Evolutionary conservation across 257 asterid genomes (phyloP).

Genomic region (Solanum acaule): DNA sequence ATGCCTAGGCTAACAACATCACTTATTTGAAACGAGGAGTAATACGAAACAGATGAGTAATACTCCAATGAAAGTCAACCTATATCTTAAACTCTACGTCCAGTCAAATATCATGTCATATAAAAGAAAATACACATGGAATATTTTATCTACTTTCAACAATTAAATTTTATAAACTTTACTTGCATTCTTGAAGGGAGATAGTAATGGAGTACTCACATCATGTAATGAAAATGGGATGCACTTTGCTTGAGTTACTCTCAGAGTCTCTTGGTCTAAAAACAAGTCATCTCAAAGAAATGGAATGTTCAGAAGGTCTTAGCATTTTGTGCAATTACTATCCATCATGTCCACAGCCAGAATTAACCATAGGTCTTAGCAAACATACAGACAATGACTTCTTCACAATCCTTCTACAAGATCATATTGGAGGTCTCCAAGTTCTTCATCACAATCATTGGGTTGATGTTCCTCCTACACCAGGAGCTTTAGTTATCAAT

Average conservation of each 20-base stretch:
- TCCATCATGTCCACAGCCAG: conserved; percentile 66
- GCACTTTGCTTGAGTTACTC: conserved; percentile 28
- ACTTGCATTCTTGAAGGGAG: conserved; percentile 23
- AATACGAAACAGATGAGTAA: background rate
- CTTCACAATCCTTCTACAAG: conserved; percentile 55
- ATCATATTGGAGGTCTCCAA: conserved; percentile 54
- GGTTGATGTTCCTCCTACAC: conserved; percentile 45
- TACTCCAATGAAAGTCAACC: background rate
- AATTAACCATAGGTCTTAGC: conserved; percentile 43
- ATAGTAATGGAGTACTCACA: conserved; percentile 40
- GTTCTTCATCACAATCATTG: conserved; percentile 29
- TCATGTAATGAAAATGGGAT: conserved; percentile 40
- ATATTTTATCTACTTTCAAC: background rate
- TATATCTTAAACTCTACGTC: background rate
- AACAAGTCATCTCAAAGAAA: conserved; percentile 22
- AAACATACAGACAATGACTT: conserved; percentile 43
- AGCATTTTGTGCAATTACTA: conserved; percentile 45
- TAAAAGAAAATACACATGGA: background rate
- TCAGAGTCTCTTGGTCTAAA: conserved; percentile 58
- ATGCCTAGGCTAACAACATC: background rate
- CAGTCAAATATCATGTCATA: background rate
- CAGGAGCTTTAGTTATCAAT: conserved; percentile 48
- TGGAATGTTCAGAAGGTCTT: conserved; percentile 49
- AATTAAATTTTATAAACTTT: background rate
- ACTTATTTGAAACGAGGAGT: background rate